These are phyloP conservation scores for Syzygium syzygioides DNA, from an alignment of 441 rosid genomes.

Conservation along the genomic window DNA sequence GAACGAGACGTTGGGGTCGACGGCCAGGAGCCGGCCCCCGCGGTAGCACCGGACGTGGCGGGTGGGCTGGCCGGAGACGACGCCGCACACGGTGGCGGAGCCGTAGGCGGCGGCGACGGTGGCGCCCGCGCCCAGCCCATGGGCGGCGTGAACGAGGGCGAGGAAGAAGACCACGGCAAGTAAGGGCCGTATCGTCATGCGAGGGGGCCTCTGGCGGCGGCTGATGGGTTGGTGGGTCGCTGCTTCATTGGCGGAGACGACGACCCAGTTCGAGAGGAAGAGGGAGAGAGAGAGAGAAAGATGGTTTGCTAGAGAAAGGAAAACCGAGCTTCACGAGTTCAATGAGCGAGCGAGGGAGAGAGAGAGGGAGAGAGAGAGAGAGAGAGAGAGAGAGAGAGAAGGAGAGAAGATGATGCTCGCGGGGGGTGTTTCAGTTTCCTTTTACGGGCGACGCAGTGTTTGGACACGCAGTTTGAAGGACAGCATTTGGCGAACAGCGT, in stretches of 20 bases:
- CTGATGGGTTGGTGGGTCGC: not conserved
- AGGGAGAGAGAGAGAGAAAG: not conserved
- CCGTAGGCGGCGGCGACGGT: not conserved
- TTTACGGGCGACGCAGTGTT: not conserved
- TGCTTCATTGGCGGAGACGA: conserved; percentile 1
- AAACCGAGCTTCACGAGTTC: not conserved
- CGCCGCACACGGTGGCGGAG: conserved; percentile 5
- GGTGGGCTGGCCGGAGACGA: not conserved
- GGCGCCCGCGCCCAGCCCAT: conserved; percentile 4
- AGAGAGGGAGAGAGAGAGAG: too few species aligned
- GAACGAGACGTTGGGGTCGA: conserved; percentile 5
- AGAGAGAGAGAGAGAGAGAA: not conserved
- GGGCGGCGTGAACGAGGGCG: not conserved
- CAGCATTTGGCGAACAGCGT: not conserved
- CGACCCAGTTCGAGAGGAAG: not conserved
- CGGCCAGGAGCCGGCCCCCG: not conserved
- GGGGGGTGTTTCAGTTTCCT: not conserved
- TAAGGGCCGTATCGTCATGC: not conserved
- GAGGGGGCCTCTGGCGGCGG: conserved; percentile 13
- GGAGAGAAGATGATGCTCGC: not conserved
- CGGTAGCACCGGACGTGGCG: conserved; percentile 4
- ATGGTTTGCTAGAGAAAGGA: not conserved
- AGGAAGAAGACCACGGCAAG: conserved; percentile 2
- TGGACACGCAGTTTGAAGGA: not conserved
- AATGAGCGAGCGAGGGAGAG: not conserved